Evolutionary conservation across 768 basidiomycete species (phyloP), one percentile per base, ranked within the genome.

Genomic region (Russula dissimulans): DNA sequence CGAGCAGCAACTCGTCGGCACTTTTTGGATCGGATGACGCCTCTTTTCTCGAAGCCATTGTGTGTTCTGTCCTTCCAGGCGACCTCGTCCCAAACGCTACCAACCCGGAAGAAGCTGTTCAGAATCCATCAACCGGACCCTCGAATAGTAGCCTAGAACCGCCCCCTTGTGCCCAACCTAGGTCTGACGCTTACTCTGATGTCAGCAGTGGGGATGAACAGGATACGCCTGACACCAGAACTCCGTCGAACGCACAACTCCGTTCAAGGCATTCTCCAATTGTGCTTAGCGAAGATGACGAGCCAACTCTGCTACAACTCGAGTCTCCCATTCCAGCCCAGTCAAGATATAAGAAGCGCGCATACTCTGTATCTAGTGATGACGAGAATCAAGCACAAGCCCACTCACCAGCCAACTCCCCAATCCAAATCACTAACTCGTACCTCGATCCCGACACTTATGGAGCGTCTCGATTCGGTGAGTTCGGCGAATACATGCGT

Each of bases 401-500:
- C 9, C 31, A 45, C 31, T 62, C 62, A 1, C 29, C 36, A 6
- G 17, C 18, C 31, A 38, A 46, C 32, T 48, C 59, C 5, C 60
- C 38, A 22, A 47, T 36, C 41, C 22, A 22, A 29, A 11, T 9
- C 17, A 32, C 32, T 22, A 32, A 31, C 31, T 57, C 62, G 4
- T 70, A 71, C 52, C 5, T 56, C 17, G 62, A 57, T 42, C 31
- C 62, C 12, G 48, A 78, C 26, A 78, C 81, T 9, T 97, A 95
- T 69, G 90, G 87, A 0, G 81, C 88, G 3, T 82, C 87, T 34
- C 81, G 77, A 39, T 97, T 95, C 70, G 93, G 91, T 14, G 83
- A 82, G 1, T 91, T 84, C 63, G 89, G 88, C 0, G 86, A 94
- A 68, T 97, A 97, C 69, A 92, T 97, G 91, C 72, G 78, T 3